These are phyloP conservation scores for Beauveria pseudobassiana DNA, from an alignment of 2,329 filamentous ascomycete genomes.

Conservation along the genomic window DNA sequence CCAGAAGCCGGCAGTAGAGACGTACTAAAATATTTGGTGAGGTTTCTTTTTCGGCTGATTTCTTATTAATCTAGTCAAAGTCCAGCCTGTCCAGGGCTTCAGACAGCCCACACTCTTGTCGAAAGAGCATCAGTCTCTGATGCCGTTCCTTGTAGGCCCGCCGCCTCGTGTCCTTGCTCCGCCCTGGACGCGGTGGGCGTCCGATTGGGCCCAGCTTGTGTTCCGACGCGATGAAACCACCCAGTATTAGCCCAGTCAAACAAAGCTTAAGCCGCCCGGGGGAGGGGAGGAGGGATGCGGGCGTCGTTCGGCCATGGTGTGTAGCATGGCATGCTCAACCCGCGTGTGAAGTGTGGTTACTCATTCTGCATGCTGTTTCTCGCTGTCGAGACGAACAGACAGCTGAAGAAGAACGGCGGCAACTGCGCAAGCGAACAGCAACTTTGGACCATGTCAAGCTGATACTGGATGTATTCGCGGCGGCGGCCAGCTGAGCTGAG, in stretches of 20 bases:
- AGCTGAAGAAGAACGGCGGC: background rate
- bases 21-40: too few relatives aligned
- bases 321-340: conserved; percentile 1
- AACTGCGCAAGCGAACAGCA: background rate
- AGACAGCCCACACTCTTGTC: background rate
- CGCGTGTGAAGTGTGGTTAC: background rate
- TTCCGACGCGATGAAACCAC: conserved; percentile 3
- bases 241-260: background rate
- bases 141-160: background rate
- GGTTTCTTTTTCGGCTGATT: background rate
- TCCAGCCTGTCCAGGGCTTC: background rate
- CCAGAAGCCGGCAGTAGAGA: background rate
- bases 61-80: background rate
- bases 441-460: background rate
- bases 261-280: background rate
- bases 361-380: background rate
- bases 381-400: background rate
- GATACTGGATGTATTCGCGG: background rate
- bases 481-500: background rate
- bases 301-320: background rate
- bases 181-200: background rate
- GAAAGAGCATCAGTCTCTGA: background rate
- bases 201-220: conserved; percentile 3
- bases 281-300: background rate
- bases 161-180: conserved; percentile 8